Evolutionary conservation across 2,329 filamentous ascomycete genomes (phyloP).

Genomic region (Didymella sp.): DNA sequence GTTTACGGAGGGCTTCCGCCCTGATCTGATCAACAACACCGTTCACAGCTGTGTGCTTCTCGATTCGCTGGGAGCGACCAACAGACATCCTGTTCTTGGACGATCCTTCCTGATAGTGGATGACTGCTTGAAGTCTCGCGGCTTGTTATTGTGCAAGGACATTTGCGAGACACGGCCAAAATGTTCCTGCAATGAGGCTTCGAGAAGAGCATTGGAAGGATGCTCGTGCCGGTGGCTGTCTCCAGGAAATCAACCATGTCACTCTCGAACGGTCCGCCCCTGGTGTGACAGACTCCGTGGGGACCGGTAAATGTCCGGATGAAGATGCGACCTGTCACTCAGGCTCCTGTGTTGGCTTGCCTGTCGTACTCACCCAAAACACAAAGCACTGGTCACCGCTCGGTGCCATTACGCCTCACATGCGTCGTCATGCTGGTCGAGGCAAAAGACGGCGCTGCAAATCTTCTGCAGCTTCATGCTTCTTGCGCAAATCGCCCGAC

Average conservation of each 20-base stretch:
- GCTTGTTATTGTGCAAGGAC: not conserved
- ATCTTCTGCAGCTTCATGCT: slow-evolving; percentile 22
- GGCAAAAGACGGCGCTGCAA: slow-evolving; percentile 16
- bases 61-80: not conserved
- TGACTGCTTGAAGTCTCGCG: not conserved
- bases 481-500: slow-evolving; percentile 27
- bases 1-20: slow-evolving; percentile 13
- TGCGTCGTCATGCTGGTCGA: slow-evolving; percentile 17
- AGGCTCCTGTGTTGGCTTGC: slow-evolving; percentile 20
- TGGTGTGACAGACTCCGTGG: slow-evolving; percentile 12
- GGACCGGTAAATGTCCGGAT: slow-evolving; percentile 9
- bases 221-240: slow-evolving; percentile 35
- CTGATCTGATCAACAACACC: slow-evolving; percentile 22
- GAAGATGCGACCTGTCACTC: slow-evolving; percentile 10
- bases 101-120: not conserved
- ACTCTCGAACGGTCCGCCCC: slow-evolving; percentile 10
- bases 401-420: slow-evolving; percentile 21
- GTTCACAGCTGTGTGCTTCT: slow-evolving; percentile 5
- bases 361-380: slow-evolving; percentile 25
- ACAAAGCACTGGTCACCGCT: slow-evolving; percentile 14
- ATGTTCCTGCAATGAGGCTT: slow-evolving; percentile 32
- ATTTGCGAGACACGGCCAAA: slow-evolving; percentile 14
- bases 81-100: not conserved
- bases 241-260: slow-evolving; percentile 21
- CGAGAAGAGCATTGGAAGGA: slow-evolving; percentile 38